phyloP scores from a whole-genome alignment of 1,284 basidiomycete genomes.

The Ceratobasidium sp. region DNA sequence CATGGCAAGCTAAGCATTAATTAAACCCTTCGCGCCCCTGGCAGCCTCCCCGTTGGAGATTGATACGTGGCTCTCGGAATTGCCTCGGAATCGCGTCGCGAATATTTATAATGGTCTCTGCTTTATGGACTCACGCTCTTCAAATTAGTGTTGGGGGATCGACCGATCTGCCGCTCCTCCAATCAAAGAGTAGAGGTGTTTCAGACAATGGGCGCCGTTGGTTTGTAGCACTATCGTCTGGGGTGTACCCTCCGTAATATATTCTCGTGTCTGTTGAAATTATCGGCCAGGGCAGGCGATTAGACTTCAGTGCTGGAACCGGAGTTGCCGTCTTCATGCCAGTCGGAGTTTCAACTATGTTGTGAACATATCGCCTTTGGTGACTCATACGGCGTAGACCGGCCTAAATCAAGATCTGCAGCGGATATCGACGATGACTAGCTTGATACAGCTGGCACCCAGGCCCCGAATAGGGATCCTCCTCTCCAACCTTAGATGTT shows the following conservation, averaged over 20 bases:
- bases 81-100: background rate
- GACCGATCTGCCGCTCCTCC: background rate
- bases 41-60: background rate
- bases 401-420: conserved; percentile 4
- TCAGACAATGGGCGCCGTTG: conserved; percentile 31
- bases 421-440: conserved; percentile 21
- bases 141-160: background rate
- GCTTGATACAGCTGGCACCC: conserved; percentile 19
- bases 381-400: conserved; percentile 30
- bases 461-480: conserved; percentile 5
- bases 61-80: conserved; percentile 7
- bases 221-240: conserved; percentile 19
- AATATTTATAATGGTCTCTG: conserved; percentile 19
- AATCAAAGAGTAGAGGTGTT: conserved; percentile 11
- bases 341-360: conserved; percentile 22
- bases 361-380: background rate
- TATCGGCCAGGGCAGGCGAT: background rate
- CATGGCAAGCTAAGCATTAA: background rate
- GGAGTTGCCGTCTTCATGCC: background rate
- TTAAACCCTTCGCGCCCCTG: background rate
- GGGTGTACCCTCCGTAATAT: conserved; percentile 31
- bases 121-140: conserved; percentile 10
- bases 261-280: conserved; percentile 7
- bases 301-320: conserved; percentile 19
- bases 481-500: background rate